phyloP scores from a whole-genome alignment of 1,284 basidiomycete genomes.

The Moniliella sp. region DNA sequence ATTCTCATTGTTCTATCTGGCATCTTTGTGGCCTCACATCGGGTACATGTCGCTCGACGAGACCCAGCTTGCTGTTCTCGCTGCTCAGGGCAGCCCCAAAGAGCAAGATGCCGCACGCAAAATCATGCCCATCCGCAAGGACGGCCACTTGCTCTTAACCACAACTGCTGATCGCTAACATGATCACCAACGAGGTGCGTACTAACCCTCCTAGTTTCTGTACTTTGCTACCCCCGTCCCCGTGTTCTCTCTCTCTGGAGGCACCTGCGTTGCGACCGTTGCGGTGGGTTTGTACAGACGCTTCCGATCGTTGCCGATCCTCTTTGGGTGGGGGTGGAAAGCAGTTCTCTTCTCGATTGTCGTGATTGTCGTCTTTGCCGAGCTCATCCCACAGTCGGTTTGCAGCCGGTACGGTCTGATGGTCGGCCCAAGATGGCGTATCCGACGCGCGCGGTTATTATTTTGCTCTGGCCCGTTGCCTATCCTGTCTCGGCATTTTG shows the following conservation, averaged over 20 bases:
- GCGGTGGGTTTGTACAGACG: too few species aligned
- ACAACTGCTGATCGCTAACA: constrained; percentile 32
- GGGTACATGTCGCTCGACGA: constrained; percentile 84
- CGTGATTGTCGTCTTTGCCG: constrained; percentile 47
- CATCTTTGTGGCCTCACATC: constrained; percentile 53
- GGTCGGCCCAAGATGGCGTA: constrained; percentile 31
- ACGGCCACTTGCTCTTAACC: constrained; percentile 27
- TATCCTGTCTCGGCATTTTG: constrained; percentile 32
- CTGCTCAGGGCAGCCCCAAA: constrained; percentile 57
- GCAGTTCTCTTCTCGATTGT: constrained; percentile 37
- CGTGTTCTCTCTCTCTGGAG: too few species aligned
- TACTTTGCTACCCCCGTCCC: too few species aligned
- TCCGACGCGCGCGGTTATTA: constrained; percentile 26
- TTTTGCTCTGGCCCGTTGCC: constrained; percentile 30
- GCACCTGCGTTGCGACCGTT: too few species aligned
- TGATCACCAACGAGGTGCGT: constrained; percentile 25
- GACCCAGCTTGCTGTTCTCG: constrained; percentile 67
- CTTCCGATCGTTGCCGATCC: constrained; percentile 73
- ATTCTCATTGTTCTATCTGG: constrained; percentile 42
- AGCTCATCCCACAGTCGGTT: constrained; percentile 58
- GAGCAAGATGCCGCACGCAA: constrained; percentile 60
- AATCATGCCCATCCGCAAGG: constrained; percentile 62
- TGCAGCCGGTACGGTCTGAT: constrained; percentile 33
- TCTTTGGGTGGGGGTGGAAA: constrained; percentile 56
- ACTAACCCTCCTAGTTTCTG: too few species aligned